Conservation (phyloP, 2,329 filamentous ascomycete species). For the Sporothrix humicola region DNA sequence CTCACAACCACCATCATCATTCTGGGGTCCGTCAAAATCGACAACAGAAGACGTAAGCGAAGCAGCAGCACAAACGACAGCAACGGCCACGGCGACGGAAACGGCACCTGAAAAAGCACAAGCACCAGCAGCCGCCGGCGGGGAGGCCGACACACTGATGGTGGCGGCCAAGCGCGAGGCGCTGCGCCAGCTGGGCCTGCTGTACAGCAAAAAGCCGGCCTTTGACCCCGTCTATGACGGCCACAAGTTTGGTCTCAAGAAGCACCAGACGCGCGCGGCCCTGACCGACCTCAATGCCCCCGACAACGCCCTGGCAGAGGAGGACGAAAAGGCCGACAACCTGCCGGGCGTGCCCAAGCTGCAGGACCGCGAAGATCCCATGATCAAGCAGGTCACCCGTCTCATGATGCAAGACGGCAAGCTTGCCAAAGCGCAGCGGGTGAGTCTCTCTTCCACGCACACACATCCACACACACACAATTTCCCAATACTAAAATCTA, state of each 20-base stretch:
- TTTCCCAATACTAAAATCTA: not conserved
- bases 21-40: too few relatives aligned
- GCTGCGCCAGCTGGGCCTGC: slow-evolving; percentile 46
- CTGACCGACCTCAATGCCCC: not conserved
- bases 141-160: slow-evolving; percentile 36
- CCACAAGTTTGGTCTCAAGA: slow-evolving; percentile 79
- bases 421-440: slow-evolving; percentile 85
- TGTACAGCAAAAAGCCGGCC: slow-evolving; percentile 45
- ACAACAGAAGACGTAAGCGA: too few relatives aligned
- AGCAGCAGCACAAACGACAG: too few relatives aligned
- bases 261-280: slow-evolving; percentile 20
- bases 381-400: slow-evolving; percentile 86
- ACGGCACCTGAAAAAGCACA: too few relatives aligned
- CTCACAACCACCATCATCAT: not conserved
- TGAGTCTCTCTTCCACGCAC: slow-evolving; percentile 52
- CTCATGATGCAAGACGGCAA: slow-evolving; percentile 92
- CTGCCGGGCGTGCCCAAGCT: slow-evolving; percentile 57
- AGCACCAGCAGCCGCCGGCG: too few relatives aligned
- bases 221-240: slow-evolving; percentile 52
- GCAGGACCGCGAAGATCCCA: slow-evolving; percentile 82
- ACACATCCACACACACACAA: slow-evolving; percentile 1
- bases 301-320: slow-evolving; percentile 8
- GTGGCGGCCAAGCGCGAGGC: slow-evolving; percentile 52
- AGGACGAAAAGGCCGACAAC: not conserved
- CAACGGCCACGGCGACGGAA: too few relatives aligned